Evolutionary conservation across 768 basidiomycete genomes (phyloP).

Genomic region (Trametes meyenii): DNA sequence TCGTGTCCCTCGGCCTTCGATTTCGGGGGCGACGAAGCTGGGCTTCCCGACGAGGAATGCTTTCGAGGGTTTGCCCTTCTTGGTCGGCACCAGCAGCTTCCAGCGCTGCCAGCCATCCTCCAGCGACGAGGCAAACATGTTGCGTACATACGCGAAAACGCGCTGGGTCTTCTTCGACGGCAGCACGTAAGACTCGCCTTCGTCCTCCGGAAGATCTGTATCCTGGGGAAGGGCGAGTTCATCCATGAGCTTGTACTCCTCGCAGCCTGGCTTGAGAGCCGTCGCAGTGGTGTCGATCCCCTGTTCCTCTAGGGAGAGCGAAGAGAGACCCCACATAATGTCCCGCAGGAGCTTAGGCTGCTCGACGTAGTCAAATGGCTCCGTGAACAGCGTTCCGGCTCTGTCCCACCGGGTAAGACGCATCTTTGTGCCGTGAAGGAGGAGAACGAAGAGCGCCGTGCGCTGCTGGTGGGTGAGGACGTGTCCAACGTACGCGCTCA

Average conservation of each 20-base stretch:
- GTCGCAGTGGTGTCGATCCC: conserved; percentile 2
- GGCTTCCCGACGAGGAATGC: conserved; percentile 7
- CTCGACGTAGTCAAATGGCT: conserved; percentile 3
- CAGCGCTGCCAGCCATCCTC: background rate
- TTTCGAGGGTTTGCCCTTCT: background rate
- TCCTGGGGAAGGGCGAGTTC: background rate
- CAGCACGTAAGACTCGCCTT: background rate
- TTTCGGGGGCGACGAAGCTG: background rate
- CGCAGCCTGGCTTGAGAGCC: background rate
- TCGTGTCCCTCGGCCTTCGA: background rate
- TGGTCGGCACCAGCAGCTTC: background rate
- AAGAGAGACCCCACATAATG: background rate
- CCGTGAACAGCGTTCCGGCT: conserved; percentile 2
- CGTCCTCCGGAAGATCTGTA: background rate
- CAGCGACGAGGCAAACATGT: conserved; percentile 5
- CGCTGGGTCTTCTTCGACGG: background rate
- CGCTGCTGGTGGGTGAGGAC: conserved; percentile 2
- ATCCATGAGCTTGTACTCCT: background rate
- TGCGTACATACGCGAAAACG: background rate
- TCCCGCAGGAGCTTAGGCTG: background rate
- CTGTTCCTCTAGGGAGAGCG: background rate
- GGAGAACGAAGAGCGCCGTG: conserved; percentile 1
- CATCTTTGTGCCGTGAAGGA: background rate
- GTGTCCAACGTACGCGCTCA: background rate
- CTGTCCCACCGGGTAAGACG: conserved; percentile 16